Conservation (phyloP, 768 basidiomycete species). For the Russula griseocarnosa region DNA sequence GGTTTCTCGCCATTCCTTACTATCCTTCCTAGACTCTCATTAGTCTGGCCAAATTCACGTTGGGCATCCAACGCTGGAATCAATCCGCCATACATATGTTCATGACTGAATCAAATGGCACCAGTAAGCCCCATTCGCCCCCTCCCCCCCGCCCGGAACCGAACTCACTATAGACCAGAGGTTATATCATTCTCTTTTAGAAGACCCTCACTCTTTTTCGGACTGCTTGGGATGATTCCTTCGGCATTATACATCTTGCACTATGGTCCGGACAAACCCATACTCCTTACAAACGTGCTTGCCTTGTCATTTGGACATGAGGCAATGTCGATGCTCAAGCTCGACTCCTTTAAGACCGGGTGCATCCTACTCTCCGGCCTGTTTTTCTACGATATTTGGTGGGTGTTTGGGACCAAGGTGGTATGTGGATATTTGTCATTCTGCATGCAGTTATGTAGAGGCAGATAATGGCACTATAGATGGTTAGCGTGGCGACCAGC, state of each 20-base stretch:
- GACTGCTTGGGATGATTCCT: constrained; percentile 60
- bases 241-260: constrained; percentile 58
- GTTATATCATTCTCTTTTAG: constrained; percentile 45
- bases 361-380: constrained; percentile 75
- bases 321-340: constrained; percentile 69
- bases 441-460: not conserved
- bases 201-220: constrained; percentile 52
- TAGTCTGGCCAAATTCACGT: constrained; percentile 45
- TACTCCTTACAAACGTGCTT: constrained; percentile 70
- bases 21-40: constrained; percentile 44
- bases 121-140: constrained; percentile 37
- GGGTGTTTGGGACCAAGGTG: constrained; percentile 87
- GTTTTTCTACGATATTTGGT: constrained; percentile 92
- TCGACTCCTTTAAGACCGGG: constrained; percentile 90
- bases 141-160: not conserved
- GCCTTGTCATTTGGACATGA: constrained; percentile 77
- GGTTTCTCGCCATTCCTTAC: not conserved
- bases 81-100: constrained; percentile 42
- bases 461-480: constrained; percentile 43
- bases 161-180: constrained; percentile 34
- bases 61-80: constrained; percentile 57
- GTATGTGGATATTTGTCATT: constrained; percentile 43
- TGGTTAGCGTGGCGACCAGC: constrained; percentile 88
- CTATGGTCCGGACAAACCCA: constrained; percentile 47
- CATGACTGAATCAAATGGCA: constrained; percentile 45